Base-by-base conservation (phyloP, 2,329 filamentous ascomycete genomes). In the Colletotrichum coccodes region DNA sequence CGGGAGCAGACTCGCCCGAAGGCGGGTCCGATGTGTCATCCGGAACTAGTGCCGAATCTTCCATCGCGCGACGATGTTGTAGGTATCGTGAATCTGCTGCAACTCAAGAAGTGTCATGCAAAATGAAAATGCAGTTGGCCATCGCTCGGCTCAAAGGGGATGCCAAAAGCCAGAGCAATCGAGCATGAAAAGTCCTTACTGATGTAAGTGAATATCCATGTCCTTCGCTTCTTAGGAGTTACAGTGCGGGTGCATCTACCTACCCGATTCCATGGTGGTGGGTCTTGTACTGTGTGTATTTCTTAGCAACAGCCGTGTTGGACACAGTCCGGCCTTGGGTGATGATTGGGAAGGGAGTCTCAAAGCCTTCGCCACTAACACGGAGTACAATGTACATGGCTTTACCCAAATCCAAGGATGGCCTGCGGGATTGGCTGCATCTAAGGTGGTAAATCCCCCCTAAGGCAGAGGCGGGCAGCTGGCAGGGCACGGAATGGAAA, bases 1-100 rank as follows among this genome's bases (percentile, higher is more conserved):
- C 75, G 34, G 76, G 73, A 49, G 77, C 75, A 49, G 77, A 73
- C 62, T 73, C 71, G 62, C 69, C 72, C 64, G 72, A 61, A 40
- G 70, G 53, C 49, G 52, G 46, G 42, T 67, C 63, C 38, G 71
- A 70, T 54, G 73, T 60, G 57, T 73, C 73, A 72, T 75, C 73
- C 61, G 71, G 69, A 57, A 70, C 71, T 61, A 70, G 46, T 58
- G 72, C 71, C 57, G 71, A 65, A 61, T 73, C 73, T 65, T 73
- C 73, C 73, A 75, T 75, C 70, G 59, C 61, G 52, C 58, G 60
- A 58, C 52, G 49, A 46, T 46, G 53, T 60, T 52, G 46, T 60
- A 53, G 12, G 60, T 46, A 26, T 36, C 44, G 34, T 9, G 61
- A 53, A 18, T 44, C 30, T 58, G 30, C 60, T 44, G 38, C 53